A percentile compares a stretch with the other conserved stretches of the same genome.
phyloP scores from a whole-genome alignment of 352 stramenopile genomes.

The Thalassiosira hispida region DNA sequence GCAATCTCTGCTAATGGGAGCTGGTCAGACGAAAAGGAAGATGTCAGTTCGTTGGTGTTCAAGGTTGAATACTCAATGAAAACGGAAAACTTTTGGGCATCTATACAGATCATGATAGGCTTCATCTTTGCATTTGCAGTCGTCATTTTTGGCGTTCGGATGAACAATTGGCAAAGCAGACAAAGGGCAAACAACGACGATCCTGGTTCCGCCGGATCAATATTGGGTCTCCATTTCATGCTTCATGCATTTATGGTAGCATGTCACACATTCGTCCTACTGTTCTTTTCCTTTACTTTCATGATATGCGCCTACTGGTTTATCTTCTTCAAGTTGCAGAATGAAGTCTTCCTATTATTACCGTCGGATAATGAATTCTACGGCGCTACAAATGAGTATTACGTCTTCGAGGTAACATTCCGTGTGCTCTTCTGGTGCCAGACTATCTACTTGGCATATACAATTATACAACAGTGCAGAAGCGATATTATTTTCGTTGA shows the following conservation, averaged over 20 bases:
- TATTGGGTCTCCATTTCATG: slow-evolving; percentile 50
- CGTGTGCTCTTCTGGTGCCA: slow-evolving; percentile 88
- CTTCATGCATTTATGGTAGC: slow-evolving; percentile 63
- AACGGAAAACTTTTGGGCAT: slow-evolving; percentile 86
- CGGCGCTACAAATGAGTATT: slow-evolving; percentile 86
- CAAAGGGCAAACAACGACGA: slow-evolving; percentile 82
- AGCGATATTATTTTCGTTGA: slow-evolving; percentile 92
- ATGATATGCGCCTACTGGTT: slow-evolving; percentile 90
- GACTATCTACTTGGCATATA: slow-evolving; percentile 81
- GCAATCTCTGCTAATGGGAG: slow-evolving; percentile 58
- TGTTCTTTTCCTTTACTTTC: slow-evolving; percentile 86
- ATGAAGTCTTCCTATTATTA: slow-evolving; percentile 88
- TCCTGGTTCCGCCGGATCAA: slow-evolving; percentile 23
- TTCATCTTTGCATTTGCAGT: slow-evolving; percentile 75
- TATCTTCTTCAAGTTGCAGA: slow-evolving; percentile 94
- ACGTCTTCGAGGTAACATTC: slow-evolving; percentile 88
- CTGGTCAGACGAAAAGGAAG: slow-evolving; percentile 17
- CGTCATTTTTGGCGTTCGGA: slow-evolving; percentile 83
- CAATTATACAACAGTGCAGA: slow-evolving; percentile 87
- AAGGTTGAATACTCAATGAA: slow-evolving; percentile 90
- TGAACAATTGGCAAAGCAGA: slow-evolving; percentile 89
- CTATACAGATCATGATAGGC: slow-evolving; percentile 86
- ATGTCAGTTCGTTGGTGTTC: slow-evolving; percentile 70
- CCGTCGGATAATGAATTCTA: slow-evolving; percentile 80
- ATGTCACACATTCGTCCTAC: slow-evolving; percentile 69